These are phyloP conservation scores for Aspergillus clavatus DNA, from an alignment of 2,329 filamentous ascomycete genomes.

Conservation along the genomic window DNA sequence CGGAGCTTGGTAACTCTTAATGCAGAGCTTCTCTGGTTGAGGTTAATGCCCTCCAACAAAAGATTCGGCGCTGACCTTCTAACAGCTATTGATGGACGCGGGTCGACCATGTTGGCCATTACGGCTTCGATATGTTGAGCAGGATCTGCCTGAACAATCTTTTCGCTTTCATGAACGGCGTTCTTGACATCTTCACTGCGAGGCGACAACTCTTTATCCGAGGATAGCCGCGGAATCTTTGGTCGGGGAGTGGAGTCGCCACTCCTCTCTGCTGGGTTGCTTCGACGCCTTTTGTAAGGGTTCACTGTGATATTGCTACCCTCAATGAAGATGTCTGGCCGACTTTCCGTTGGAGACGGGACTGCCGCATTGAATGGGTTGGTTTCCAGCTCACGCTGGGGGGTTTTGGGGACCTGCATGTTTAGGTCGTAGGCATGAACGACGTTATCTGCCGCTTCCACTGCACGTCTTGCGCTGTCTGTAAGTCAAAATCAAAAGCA, in stretches of 20 bases:
- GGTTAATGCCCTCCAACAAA: conserved; percentile 33
- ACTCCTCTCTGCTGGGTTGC: conserved; percentile 35
- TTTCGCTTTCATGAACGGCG: conserved; percentile 41
- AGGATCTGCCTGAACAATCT: conserved; percentile 35
- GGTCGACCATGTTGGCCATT: conserved; percentile 36
- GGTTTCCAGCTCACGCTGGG: conserved; percentile 40
- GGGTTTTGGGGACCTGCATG: conserved; percentile 66
- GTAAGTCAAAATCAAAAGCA: conserved; percentile 4
- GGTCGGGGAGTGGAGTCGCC: conserved; percentile 33
- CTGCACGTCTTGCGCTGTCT: conserved; percentile 66
- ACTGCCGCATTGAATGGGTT: conserved; percentile 28
- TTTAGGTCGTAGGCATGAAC: conserved; percentile 72
- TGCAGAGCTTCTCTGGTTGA: conserved; percentile 31
- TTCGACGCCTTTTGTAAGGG: conserved; percentile 43
- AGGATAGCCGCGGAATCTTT: conserved; percentile 28
- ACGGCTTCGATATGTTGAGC: conserved; percentile 36
- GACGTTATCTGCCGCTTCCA: conserved; percentile 70
- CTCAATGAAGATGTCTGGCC: conserved; percentile 40
- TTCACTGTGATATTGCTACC: conserved; percentile 42
- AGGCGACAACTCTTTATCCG: conserved; percentile 33
- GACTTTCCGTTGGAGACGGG: conserved; percentile 28
- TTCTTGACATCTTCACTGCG: conserved; percentile 39
- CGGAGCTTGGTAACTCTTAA: conserved; percentile 43
- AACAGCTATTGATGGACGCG: conserved; percentile 32
- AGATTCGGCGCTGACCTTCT: conserved; percentile 34